Base-by-base conservation (phyloP, 2,329 filamentous ascomycete species). In the Ophiostoma sp. region DNA sequence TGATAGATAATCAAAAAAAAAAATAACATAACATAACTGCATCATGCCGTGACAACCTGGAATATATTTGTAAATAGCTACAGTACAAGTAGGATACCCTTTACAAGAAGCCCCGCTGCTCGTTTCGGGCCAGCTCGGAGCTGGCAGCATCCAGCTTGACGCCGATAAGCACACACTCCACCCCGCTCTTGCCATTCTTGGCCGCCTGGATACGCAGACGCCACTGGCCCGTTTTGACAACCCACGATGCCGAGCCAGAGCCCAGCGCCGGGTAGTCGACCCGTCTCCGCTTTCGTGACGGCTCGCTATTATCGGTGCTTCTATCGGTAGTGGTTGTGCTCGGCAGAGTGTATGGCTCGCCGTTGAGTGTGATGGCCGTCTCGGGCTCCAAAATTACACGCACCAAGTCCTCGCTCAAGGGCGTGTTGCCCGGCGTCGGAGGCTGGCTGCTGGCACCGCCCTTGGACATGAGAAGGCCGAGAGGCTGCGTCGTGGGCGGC, bases 101-200 rank as follows among this genome's bases (percentile, higher is more conserved):
- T 27, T 39, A 67, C 70, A 96, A 78, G 77, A 96, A 96, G 0
- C 79, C 80, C 72, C 90, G 84, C 68, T 82, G 78, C 67, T 79
- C 80, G 80, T 96, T 96, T 73, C 91, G 85, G 13, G 84, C 84
- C 72, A 83, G 82, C 79, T 94, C 87, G 8, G 83, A 84, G 69
- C 84, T 89, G 74, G 88, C 85, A 0, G 89, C 90, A 74, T 96
- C 90, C 35, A 96, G 77, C 78, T 91, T 93, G 44, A 94, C 90
- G 0, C 88, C 91, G 20, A 90, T 83, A 67, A 96, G 83, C 31
- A 92, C 84, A 71, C 92, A 90, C 79, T 94, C 90, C 70, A 89
- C 83, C 1, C 82, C 81, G 52, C 81, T 82, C 75, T 84, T 87
- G 67, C 84, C 83, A 67, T 79, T 81, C 71, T 75, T 79, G 2